Base-by-base conservation (phyloP, 768 basidiomycete species). In the Boletus patriciae region DNA sequence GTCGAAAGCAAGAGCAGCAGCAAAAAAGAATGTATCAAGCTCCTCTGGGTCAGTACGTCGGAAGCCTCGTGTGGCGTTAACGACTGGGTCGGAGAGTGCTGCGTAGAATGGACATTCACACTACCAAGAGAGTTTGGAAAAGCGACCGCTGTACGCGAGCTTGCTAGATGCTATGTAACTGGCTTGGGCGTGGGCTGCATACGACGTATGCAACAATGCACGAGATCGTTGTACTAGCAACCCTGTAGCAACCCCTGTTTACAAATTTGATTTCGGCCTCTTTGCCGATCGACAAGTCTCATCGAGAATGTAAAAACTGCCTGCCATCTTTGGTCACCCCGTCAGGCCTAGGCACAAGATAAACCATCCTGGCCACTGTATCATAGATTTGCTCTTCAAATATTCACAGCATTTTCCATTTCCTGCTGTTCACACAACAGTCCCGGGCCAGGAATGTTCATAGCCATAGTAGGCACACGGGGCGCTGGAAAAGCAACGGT, bases 401-500 rank as follows among this genome's bases (percentile, higher is more conserved):
- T 36, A 36, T 40, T 21, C 45, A 40, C 38, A 50, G 47, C 41
- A 25, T 46, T 46, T 48, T 11, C 23, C 21, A 37, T 29, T 31
- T 46, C 43, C 33, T 7, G 25, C 15, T 27, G 6, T 36, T 16
- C 43, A 18, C 45, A 4, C 16, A 16, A 18, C 38, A 16, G 23
- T 58, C 34, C 25, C 4, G 25, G 4, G 25, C 25, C 37, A 46
- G 37, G 52, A 55, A 89, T 89, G 87, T 83, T 89, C 70, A 78
- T 89, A 62, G 82, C 85, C 27, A 80, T 90, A 48, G 74, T 87
- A 47, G 88, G 87, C 44, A 83, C 87, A 0, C 78, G 76, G 13
- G 79, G 73, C 55, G 80, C 88, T 23, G 88, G 88, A 9, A 86
- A 85, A 65, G 78, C 83, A 12, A 74, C 75, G 16, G 74, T 91